Conservation (phyloP, 2,329 filamentous ascomycete species). For the Xylariaceae sp. region DNA sequence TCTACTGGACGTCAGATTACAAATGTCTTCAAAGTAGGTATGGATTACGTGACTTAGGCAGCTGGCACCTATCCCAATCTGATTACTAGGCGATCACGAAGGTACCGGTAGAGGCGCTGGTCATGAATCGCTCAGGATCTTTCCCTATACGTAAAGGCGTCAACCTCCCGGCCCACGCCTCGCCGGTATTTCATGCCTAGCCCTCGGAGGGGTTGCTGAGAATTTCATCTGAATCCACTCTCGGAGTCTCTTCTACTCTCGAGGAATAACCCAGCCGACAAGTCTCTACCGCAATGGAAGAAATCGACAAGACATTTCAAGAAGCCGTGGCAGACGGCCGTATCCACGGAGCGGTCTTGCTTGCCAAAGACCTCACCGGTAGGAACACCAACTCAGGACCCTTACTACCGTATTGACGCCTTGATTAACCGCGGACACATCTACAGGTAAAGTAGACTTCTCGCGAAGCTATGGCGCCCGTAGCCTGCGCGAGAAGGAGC, state of each 20-base stretch:
- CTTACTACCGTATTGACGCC: not conserved
- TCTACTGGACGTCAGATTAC: too few species aligned
- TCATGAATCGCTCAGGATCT: too few species aligned
- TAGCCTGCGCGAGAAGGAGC: slow-evolving; percentile 15
- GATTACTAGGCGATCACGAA: too few species aligned
- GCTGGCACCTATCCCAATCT: too few species aligned
- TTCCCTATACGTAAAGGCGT: too few species aligned
- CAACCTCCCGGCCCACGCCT: too few species aligned
- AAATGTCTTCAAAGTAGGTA: too few species aligned
- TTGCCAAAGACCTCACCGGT: slow-evolving; percentile 20
- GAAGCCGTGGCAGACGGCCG: slow-evolving; percentile 19
- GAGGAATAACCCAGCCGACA: not conserved
- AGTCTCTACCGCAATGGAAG: slow-evolving; percentile 9
- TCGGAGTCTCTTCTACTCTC: not conserved
- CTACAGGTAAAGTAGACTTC: slow-evolving; percentile 16
- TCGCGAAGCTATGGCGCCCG: slow-evolving; percentile 21
- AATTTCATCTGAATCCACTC: not conserved
- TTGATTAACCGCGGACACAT: not conserved
- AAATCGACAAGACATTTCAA: slow-evolving; percentile 13
- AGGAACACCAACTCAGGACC: not conserved
- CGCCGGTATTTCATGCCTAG: too few species aligned
- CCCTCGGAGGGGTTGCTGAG: too few species aligned
- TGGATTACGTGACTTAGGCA: too few species aligned
- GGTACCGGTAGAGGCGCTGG: too few species aligned
- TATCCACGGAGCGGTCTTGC: slow-evolving; percentile 18